phyloP scores from a whole-genome alignment of 2,329 filamentous ascomycete genomes.

The Exophiala mesophila region DNA sequence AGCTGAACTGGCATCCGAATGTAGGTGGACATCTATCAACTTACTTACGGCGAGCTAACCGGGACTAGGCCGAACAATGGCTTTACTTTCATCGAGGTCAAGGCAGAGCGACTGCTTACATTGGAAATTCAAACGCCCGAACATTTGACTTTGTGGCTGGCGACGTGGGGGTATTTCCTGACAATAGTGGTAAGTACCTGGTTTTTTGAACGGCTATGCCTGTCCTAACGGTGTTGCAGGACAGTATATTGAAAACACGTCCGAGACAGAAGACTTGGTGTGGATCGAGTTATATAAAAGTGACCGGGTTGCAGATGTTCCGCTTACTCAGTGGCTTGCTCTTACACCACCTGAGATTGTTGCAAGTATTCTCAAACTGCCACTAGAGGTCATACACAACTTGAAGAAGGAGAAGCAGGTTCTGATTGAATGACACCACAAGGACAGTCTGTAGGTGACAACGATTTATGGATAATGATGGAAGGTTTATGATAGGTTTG shows the following conservation, averaged over 20 bases:
- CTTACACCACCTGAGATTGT: slow-evolving; percentile 61
- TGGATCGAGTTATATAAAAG: slow-evolving; percentile 68
- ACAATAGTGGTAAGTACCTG: slow-evolving; percentile 45
- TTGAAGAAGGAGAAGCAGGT: slow-evolving; percentile 63
- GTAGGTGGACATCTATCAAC: slow-evolving; percentile 39
- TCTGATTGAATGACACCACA: slow-evolving; percentile 39
- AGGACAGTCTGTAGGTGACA: too few relatives aligned
- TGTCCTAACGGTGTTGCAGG: slow-evolving; percentile 29
- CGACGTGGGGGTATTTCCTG: slow-evolving; percentile 65
- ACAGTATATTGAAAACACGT: slow-evolving; percentile 67
- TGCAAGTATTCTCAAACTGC: slow-evolving; percentile 55
- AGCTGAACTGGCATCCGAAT: slow-evolving; percentile 67
- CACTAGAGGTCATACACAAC: slow-evolving; percentile 51
- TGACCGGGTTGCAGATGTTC: slow-evolving; percentile 62
- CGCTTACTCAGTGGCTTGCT: slow-evolving; percentile 64
- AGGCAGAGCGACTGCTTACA: slow-evolving; percentile 61
- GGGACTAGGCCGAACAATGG: slow-evolving; percentile 61
- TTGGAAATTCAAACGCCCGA: slow-evolving; percentile 55
- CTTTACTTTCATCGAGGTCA: slow-evolving; percentile 63
- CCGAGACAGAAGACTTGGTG: slow-evolving; percentile 57
- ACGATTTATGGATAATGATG: too few relatives aligned
- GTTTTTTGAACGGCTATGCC: background rate
- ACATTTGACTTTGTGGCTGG: slow-evolving; percentile 64
- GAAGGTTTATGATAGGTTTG: too few relatives aligned
- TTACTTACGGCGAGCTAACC: too few relatives aligned